These are phyloP conservation scores for Mycena polygramma DNA, from an alignment of 768 basidiomycete genomes.

Conservation along the genomic window DNA sequence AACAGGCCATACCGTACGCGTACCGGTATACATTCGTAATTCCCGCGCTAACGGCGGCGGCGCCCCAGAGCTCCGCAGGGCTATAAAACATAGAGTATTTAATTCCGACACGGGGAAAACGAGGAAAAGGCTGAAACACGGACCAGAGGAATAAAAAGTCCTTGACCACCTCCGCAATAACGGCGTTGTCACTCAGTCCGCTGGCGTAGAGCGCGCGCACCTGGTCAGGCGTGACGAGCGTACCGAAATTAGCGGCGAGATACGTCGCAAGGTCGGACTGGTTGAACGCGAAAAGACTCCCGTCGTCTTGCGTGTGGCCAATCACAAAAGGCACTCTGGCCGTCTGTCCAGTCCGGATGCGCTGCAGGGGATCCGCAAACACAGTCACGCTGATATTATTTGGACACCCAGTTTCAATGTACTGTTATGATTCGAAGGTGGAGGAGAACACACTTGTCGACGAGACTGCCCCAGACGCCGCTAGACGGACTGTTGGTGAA, in stretches of 20 bases:
- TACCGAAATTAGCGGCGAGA: constrained; percentile 13
- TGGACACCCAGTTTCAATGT: too few relatives aligned
- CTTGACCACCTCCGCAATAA: constrained; percentile 35
- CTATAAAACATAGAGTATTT: constrained; percentile 1
- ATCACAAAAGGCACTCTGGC: constrained; percentile 38
- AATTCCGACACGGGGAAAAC: neutral
- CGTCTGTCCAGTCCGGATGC: constrained; percentile 34
- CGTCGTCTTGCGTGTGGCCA: constrained; percentile 40
- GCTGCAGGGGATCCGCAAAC: constrained; percentile 34
- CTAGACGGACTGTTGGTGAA: constrained; percentile 36
- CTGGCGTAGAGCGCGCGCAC: constrained; percentile 40
- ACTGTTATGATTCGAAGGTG: too few relatives aligned
- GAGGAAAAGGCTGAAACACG: neutral
- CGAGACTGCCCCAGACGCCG: constrained; percentile 14
- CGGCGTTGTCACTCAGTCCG: constrained; percentile 29
- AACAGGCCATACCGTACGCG: constrained; percentile 32
- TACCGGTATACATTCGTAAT: constrained; percentile 38
- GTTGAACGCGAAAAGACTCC: constrained; percentile 35
- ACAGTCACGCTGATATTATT: constrained; percentile 17
- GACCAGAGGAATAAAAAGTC: constrained; percentile 38
- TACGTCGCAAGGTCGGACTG: constrained; percentile 33
- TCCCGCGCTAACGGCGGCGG: constrained; percentile 35
- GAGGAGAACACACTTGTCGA: constrained; percentile 32
- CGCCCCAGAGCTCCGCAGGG: constrained; percentile 33
- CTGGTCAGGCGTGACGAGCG: constrained; percentile 21